These are phyloP conservation scores for Malus asiatica DNA, from an alignment of 306 rosid species.

Conservation along the genomic window DNA sequence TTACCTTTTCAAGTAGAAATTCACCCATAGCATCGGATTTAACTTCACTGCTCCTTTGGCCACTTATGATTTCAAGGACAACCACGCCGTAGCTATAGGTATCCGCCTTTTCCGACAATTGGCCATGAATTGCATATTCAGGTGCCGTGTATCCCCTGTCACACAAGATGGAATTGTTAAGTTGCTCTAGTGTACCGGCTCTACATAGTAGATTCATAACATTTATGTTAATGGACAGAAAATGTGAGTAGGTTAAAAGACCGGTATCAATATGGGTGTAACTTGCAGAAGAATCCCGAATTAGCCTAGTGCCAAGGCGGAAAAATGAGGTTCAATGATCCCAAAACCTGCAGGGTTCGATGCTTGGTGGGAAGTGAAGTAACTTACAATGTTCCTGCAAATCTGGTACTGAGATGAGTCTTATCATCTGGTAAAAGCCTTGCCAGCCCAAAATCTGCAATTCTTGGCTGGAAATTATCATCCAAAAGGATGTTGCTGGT, in stretches of 20 bases:
- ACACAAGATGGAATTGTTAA: not conserved
- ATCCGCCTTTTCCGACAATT: conserved; percentile 63
- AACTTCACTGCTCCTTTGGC: conserved; percentile 43
- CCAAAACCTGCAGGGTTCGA: not conserved
- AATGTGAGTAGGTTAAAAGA: not conserved
- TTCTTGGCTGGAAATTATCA: conserved; percentile 48
- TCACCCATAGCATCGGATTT: conserved; percentile 35
- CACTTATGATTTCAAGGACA: conserved; percentile 57
- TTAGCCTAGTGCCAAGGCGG: no score
- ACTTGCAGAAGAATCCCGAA: no score
- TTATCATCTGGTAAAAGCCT: conserved; percentile 54
- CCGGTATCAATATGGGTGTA: not conserved
- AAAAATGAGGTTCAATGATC: no score
- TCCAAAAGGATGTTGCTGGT: conserved; percentile 58
- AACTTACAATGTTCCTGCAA: conserved; percentile 72
- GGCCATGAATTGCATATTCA: conserved; percentile 71
- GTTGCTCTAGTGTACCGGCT: not conserved
- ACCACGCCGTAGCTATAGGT: conserved; percentile 67
- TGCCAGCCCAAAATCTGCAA: conserved; percentile 75
- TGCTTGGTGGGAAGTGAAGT: not conserved
- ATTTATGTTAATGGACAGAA: not conserved
- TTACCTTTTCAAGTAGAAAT: conserved; percentile 58
- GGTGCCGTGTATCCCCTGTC: conserved; percentile 69
- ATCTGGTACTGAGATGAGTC: conserved; percentile 59
- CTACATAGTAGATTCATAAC: not conserved